These are phyloP conservation scores for Colletotrichum aenigma DNA, from an alignment of 2,329 filamentous ascomycete genomes.

Conservation along the genomic window DNA sequence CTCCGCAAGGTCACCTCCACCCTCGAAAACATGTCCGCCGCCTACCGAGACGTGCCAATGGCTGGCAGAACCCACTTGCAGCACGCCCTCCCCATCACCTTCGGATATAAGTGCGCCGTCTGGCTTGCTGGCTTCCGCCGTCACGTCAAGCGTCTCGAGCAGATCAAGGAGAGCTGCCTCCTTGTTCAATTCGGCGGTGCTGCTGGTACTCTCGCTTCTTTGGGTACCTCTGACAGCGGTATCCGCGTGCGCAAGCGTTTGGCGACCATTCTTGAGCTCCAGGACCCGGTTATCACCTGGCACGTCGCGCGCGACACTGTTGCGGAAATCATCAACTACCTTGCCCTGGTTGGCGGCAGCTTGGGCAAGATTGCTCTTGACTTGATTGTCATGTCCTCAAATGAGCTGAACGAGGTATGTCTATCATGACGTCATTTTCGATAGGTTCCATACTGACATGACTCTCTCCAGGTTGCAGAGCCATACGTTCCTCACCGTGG, in stretches of 20 bases:
- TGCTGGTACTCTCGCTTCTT: slow-evolving; percentile 57
- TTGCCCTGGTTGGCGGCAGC: slow-evolving; percentile 56
- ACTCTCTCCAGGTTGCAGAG: slow-evolving; percentile 49
- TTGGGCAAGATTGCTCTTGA: slow-evolving; percentile 62
- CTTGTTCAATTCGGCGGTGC: slow-evolving; percentile 63
- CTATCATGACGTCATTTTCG: background rate
- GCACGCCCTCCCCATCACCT: slow-evolving; percentile 60
- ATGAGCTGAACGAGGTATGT: slow-evolving; percentile 44
- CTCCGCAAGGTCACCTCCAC: slow-evolving; percentile 45
- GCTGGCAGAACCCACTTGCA: slow-evolving; percentile 62
- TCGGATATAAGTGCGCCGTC: slow-evolving; percentile 62
- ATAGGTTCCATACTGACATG: background rate
- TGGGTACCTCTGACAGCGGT: slow-evolving; percentile 51
- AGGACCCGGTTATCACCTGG: slow-evolving; percentile 59
- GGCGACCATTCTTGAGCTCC: slow-evolving; percentile 50
- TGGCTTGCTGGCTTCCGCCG: slow-evolving; percentile 55
- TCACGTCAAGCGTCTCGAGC: slow-evolving; percentile 49
- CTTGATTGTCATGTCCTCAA: slow-evolving; percentile 62
- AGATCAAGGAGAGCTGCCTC: slow-evolving; percentile 49
- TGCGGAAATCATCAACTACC: slow-evolving; percentile 56
- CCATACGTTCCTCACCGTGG: slow-evolving; percentile 60
- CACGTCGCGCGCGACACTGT: slow-evolving; percentile 59
- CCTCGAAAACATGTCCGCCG: slow-evolving; percentile 43
- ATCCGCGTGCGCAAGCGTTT: slow-evolving; percentile 52
- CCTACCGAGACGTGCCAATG: slow-evolving; percentile 58